Evolutionary conservation across 257 asterid species (phyloP).

Genomic region (Perilla frutescens): DNA sequence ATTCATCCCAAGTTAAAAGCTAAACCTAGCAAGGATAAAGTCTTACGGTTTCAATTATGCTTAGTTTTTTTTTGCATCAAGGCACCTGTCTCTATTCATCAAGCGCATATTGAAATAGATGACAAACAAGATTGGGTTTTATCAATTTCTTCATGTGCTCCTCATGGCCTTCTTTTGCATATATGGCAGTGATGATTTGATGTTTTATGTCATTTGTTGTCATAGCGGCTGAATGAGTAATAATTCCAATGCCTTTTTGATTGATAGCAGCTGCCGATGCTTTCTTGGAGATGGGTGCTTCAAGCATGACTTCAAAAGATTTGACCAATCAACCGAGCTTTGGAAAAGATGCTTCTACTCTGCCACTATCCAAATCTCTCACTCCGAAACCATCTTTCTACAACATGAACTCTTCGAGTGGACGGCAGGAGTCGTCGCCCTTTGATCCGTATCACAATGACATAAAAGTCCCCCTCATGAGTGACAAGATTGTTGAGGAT

Average conservation of each 20-base stretch:
- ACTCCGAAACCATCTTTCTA: slow-evolving; percentile 55
- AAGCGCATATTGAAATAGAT: no score
- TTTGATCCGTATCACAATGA: slow-evolving; percentile 52
- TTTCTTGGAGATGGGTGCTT: slow-evolving; percentile 51
- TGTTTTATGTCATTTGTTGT: no score
- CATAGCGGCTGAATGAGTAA: no score
- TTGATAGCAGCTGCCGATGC: slow-evolving; percentile 63
- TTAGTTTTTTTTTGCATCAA: background rate
- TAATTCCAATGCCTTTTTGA: slow-evolving; percentile 2
- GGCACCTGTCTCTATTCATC: background rate
- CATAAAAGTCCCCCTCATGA: slow-evolving; percentile 39
- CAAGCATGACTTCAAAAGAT: slow-evolving; percentile 49
- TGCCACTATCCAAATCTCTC: slow-evolving; percentile 47
- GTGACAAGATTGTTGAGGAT: slow-evolving; percentile 62
- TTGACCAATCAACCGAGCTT: slow-evolving; percentile 41
- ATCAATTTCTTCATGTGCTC: background rate
- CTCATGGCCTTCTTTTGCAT: background rate
- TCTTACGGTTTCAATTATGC: background rate
- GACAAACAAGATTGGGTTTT: slow-evolving; percentile 8
- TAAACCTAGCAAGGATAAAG: background rate
- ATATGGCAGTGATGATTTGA: background rate
- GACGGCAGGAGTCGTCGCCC: slow-evolving; percentile 40
- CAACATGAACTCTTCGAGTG: slow-evolving; percentile 58
- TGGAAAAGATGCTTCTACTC: slow-evolving; percentile 46
- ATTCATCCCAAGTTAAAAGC: no score